Percentiles rank a stretch among this genome's conserved stretches.
Evolutionary conservation across 768 basidiomycete species (phyloP).

Genomic region (Tylopilus balloui): DNA sequence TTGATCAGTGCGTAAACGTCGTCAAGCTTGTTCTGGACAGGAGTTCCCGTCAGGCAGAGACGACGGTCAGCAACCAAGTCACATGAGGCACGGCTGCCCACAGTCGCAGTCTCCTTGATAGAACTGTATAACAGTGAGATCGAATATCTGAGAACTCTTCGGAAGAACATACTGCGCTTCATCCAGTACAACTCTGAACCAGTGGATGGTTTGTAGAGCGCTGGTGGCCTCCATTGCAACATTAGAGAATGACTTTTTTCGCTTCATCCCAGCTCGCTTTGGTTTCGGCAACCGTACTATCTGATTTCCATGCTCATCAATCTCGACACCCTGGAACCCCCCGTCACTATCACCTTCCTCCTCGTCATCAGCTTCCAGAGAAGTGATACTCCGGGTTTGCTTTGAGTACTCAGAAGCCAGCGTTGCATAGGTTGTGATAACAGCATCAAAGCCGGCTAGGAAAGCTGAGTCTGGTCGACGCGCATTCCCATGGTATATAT

Average conservation of each 20-base stretch:
- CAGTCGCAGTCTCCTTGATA: slow-evolving; percentile 94
- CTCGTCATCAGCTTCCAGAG: slow-evolving; percentile 57
- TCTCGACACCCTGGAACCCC: slow-evolving; percentile 55
- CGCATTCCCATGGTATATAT: slow-evolving; percentile 92
- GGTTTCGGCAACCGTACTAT: slow-evolving; percentile 55
- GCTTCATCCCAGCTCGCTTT: slow-evolving; percentile 65
- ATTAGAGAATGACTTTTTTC: slow-evolving; percentile 49
- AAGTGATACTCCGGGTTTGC: slow-evolving; percentile 63
- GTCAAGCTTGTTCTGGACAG: slow-evolving; percentile 98
- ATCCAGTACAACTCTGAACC: slow-evolving; percentile 93
- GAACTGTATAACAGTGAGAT: slow-evolving; percentile 48
- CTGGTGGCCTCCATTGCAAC: slow-evolving; percentile 55
- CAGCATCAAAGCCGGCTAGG: slow-evolving; percentile 91
- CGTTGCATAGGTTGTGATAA: slow-evolving; percentile 96
- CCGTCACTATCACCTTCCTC: slow-evolving; percentile 67
- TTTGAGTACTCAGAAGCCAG: slow-evolving; percentile 93
- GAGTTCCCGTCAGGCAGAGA: slow-evolving; percentile 94
- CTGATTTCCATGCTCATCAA: slow-evolving; percentile 65
- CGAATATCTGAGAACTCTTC: background rate
- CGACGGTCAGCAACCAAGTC: slow-evolving; percentile 92
- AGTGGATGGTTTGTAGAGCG: slow-evolving; percentile 89
- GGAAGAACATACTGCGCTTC: slow-evolving; percentile 82
- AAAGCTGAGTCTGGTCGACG: slow-evolving; percentile 82
- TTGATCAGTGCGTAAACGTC: slow-evolving; percentile 97
- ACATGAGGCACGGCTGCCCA: slow-evolving; percentile 92